Conservation (phyloP, 2,329 filamentous ascomycete genomes). For the Coniochaeta ligniaria region DNA sequence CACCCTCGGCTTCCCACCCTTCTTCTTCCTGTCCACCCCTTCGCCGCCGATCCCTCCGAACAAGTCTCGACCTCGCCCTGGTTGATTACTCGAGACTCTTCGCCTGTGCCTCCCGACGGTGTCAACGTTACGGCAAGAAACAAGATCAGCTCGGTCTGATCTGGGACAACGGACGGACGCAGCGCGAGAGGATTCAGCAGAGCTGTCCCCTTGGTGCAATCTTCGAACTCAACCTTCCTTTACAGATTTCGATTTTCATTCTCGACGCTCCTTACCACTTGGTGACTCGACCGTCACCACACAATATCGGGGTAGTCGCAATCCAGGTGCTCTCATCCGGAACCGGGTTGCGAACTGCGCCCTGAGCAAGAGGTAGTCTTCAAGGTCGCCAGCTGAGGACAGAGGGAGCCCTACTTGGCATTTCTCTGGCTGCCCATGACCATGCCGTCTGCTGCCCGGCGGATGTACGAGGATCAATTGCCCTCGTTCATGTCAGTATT, state of each 20-base stretch:
- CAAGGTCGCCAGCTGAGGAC: background rate
- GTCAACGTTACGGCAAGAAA: background rate
- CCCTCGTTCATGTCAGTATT: constrained; percentile 72
- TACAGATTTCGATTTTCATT: constrained; percentile 9
- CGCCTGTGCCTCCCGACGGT: background rate
- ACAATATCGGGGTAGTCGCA: background rate
- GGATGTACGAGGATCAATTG: constrained; percentile 62
- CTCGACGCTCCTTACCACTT: constrained; percentile 8
- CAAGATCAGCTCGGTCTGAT: background rate
- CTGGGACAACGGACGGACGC: background rate
- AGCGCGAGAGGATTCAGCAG: constrained; percentile 39
- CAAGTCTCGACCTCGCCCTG: background rate
- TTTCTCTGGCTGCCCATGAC: constrained; percentile 17
- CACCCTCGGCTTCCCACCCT: background rate
- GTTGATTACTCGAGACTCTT: background rate
- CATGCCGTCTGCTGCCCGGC: constrained; percentile 57
- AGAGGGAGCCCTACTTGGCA: background rate
- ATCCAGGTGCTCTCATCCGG: background rate
- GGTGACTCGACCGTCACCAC: background rate
- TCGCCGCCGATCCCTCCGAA: background rate
- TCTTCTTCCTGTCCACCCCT: background rate
- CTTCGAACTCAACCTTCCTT: background rate
- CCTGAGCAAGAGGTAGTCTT: background rate
- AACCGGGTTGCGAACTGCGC: background rate
- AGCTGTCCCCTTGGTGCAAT: constrained; percentile 33